Evolutionary conservation across 306 rosid genomes (phyloP).

Genomic region (Mucuna pruriens): DNA sequence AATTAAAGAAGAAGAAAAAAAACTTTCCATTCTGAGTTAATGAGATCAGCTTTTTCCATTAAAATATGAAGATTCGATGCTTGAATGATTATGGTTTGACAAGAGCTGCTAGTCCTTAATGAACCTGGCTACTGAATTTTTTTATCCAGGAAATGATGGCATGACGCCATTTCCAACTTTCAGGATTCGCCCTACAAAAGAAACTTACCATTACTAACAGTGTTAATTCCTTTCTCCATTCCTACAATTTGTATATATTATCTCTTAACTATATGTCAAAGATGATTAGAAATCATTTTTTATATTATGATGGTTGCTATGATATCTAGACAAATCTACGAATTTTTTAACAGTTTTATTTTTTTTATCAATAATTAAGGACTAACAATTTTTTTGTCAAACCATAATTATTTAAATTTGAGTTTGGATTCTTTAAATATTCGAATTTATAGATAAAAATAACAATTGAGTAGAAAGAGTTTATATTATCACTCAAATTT

Average conservation of each 20-base stretch:
- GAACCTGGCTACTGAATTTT: conserved; percentile 1
- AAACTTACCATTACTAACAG: conserved; percentile 36
- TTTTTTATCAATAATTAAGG: too few relatives aligned
- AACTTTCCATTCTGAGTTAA: conserved; percentile 8
- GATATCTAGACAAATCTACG: too few relatives aligned
- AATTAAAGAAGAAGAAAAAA: not conserved
- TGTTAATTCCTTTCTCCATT: not conserved
- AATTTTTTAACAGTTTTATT: too few relatives aligned
- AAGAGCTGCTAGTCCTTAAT: not conserved
- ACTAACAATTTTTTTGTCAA: too few relatives aligned
- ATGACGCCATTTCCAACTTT: conserved; percentile 38
- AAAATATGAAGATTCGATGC: conserved; percentile 31
- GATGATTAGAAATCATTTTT: not conserved
- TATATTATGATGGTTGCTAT: not conserved
- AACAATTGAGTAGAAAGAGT: too few relatives aligned
- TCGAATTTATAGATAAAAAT: too few relatives aligned
- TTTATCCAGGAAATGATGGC: conserved; percentile 26
- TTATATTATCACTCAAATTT: too few relatives aligned
- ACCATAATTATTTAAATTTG: too few relatives aligned
- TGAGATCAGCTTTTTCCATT: conserved; percentile 16
- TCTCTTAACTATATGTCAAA: conserved; percentile 10
- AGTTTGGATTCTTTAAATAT: too few relatives aligned
- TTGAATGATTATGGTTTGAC: conserved; percentile 37
- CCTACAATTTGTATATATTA: not conserved
- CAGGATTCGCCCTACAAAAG: conserved; percentile 21